A percentile compares a stretch with the other conserved stretches of the same genome.
Conservation (phyloP, 2,329 filamentous ascomycete genomes). For the Xylaria sp. region DNA sequence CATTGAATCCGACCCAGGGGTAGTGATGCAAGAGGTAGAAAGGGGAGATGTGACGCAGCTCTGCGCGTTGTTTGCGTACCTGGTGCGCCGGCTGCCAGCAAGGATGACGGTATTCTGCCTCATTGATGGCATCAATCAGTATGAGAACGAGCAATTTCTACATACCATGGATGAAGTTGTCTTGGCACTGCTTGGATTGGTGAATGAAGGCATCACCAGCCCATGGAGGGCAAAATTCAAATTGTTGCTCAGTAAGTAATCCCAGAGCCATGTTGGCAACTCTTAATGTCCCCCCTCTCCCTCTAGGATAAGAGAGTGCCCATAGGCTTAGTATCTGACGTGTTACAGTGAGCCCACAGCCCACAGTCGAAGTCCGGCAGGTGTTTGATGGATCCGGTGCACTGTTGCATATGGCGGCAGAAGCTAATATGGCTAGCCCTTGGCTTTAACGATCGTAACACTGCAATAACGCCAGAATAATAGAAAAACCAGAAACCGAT, state of each 20-base stretch:
- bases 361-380: conserved; percentile 23
- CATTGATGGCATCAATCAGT: conserved; percentile 24
- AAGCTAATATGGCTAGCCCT: too few species aligned
- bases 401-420: conserved; percentile 24
- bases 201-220: not conserved
- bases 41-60: conserved; percentile 13
- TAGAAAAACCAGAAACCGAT: too few species aligned
- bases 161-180: conserved; percentile 23
- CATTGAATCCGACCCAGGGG: conserved; percentile 1
- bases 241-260: conserved; percentile 14
- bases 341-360: conserved; percentile 9
- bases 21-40: conserved; percentile 8
- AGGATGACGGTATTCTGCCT: conserved; percentile 20
- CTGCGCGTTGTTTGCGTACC: conserved; percentile 19
- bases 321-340: too few species aligned
- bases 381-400: conserved; percentile 12
- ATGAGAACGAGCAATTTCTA: conserved; percentile 18
- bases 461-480: too few species aligned
- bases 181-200: conserved; percentile 9
- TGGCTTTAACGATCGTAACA: too few species aligned
- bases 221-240: conserved; percentile 13
- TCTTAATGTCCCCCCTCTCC: too few species aligned
- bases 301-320: too few species aligned
- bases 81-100: conserved; percentile 12
- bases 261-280: too few species aligned